phyloP scores from a whole-genome alignment of 1,284 basidiomycete species.

The Cutaneotrichosporon arboriforme region DNA sequence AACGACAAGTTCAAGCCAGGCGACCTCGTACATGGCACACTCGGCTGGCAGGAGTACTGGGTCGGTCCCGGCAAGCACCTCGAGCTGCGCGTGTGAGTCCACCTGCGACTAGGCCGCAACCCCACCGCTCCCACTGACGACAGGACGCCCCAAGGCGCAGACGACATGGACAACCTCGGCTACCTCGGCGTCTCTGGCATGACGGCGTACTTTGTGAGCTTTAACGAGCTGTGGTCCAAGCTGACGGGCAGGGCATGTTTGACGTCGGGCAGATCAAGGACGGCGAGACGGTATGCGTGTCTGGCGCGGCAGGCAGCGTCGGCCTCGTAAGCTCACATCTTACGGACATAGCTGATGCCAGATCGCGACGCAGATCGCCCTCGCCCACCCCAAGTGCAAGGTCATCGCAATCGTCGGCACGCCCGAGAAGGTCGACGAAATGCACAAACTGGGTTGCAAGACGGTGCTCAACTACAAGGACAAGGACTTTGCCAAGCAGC shows the following conservation, averaged over 20 bases:
- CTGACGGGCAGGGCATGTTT: slow-evolving; percentile 53
- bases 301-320: slow-evolving; percentile 83
- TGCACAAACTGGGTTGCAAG: slow-evolving; percentile 76
- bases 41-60: slow-evolving; percentile 75
- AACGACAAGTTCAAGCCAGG: slow-evolving; percentile 55
- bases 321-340: slow-evolving; percentile 46
- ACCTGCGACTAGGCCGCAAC: too few species aligned
- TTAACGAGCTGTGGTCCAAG: too few species aligned
- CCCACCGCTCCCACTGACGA: neutral
- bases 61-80: slow-evolving; percentile 57
- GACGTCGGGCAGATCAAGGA: slow-evolving; percentile 71
- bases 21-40: slow-evolving; percentile 52
- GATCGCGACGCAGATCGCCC: slow-evolving; percentile 61
- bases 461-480: slow-evolving; percentile 83
- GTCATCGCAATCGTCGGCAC: slow-evolving; percentile 79
- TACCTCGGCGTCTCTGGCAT: slow-evolving; percentile 68
- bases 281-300: slow-evolving; percentile 77
- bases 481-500: slow-evolving; percentile 60
- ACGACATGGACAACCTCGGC: slow-evolving; percentile 68
- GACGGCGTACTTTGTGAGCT: slow-evolving; percentile 72
- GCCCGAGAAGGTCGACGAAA: slow-evolving; percentile 73
- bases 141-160: slow-evolving; percentile 56
- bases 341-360: slow-evolving; percentile 46
- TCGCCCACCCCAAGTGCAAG: slow-evolving; percentile 52
- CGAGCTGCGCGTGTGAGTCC: slow-evolving; percentile 55